A percentile compares a stretch with the other conserved stretches of the same genome.
Conservation (phyloP, 305 asterid genomes). For the Withania somnifera region DNA sequence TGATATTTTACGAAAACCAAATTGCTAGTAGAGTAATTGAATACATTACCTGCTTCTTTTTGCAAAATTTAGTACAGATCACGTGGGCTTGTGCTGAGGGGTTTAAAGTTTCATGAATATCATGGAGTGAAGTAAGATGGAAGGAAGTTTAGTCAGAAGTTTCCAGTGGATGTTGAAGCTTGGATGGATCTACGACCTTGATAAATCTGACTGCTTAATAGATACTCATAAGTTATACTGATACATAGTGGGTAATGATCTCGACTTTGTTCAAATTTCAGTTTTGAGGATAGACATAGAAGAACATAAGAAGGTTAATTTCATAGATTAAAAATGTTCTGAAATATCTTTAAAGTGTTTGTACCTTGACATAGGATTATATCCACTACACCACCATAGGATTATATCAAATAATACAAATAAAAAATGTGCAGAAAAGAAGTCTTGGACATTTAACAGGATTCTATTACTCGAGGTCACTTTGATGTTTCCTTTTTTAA, state of each 20-base stretch:
- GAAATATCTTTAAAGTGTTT: too few relatives aligned
- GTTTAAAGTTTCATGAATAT: conserved; percentile 79
- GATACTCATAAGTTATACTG: conserved; percentile 82
- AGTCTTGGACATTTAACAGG: background rate
- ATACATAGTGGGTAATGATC: conserved; percentile 46
- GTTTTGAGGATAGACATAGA: background rate
- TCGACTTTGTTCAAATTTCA: background rate
- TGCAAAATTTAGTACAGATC: conserved; percentile 3
- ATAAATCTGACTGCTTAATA: conserved; percentile 45
- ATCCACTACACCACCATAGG: too few relatives aligned
- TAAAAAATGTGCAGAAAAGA: too few relatives aligned
- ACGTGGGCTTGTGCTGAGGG: conserved; percentile 66
- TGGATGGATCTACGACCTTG: conserved; percentile 83
- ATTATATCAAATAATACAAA: too few relatives aligned
- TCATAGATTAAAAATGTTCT: background rate
- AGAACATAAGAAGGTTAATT: background rate
- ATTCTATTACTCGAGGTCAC: background rate
- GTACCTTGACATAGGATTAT: too few relatives aligned
- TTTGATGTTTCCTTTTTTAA: too few relatives aligned
- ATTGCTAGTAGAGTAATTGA: background rate
- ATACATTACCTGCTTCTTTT: background rate
- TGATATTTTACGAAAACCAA: background rate
- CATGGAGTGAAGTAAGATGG: conserved; percentile 92
- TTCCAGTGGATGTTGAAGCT: conserved; percentile 76
- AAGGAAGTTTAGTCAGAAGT: conserved; percentile 72